Evolutionary conservation across 805 yeast species (phyloP), one percentile per base, ranked within the genome.

Genomic region (Saccharomycopsis olivae): DNA sequence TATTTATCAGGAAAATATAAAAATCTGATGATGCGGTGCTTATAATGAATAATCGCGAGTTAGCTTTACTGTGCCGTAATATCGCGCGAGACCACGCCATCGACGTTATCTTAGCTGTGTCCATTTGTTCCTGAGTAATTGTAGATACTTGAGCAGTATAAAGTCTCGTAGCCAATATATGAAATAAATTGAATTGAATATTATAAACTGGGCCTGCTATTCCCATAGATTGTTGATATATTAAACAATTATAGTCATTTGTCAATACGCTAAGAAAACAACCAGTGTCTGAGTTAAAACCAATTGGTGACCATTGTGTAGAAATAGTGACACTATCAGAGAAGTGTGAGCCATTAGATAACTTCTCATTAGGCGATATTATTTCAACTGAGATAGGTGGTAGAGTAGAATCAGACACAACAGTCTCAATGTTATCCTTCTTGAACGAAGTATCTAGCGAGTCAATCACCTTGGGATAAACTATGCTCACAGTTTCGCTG

Each of bases 261-360:
- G 47, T 39, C 3, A 39, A n/a, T 17, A 23, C 43, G 1, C 40
- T 40, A 13, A 43, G 33, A 4, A 25, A 25, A 14, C 36, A 34
- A 8, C 17, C 17, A 15, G 11, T 28, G 18, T 35, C 20, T 9
- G 10, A 10, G 3, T 32, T n/a, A 18, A 3, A 19, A n/a, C 33
- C 34, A 11, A 18, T 19, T 4, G 40, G 34, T 13, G 43, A 39
- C 47, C 47, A 43, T 13, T 25, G 29, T 4, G 37, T 13, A 9
- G 28, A 14, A 13, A 28, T 20, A 4, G 35, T 18, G 3, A 20
- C 18, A n/a, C 32, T 24, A 14, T 43, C 46, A 9, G 37, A 31
- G 32, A 25, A 25, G 16, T 17, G 18, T 3, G 38, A 21, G 19
- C 33, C 23, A 18, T 29, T 35, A 3, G 43, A 32, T 1, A 34